Evolutionary conservation across 805 yeast species (phyloP), one percentile per base, ranked within the genome.

Genomic region (Suhomyces canberraensis): DNA sequence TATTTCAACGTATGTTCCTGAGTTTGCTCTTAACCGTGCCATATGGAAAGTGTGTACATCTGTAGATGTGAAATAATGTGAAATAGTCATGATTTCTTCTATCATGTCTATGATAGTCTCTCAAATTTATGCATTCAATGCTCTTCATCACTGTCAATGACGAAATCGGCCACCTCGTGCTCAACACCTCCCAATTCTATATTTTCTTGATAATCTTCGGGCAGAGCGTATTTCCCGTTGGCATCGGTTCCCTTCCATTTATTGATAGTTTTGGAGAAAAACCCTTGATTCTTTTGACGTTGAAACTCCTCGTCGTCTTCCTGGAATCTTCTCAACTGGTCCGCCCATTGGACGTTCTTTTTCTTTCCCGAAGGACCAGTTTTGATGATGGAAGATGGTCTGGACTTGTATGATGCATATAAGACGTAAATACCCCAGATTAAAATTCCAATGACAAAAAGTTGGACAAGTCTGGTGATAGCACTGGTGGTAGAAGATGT

Each of bases 111-210:
- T 22, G 28, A 8, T 11, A 24, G 35, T n/a, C 35, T 29, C 25
- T 41, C 46, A 32, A n/a, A n/a, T n/a, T n/a, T n/a, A n/a, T n/a
- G n/a, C n/a, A n/a, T n/a, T n/a, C n/a, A n/a, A n/a, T n/a, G n/a
- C n/a, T 74, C 78, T 25, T 73, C 78, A 34, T 74, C 79, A 46
- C 75, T 69, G 22, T 60, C 72, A 31, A 74, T 67, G n/a, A 69
- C 60, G 38, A 74, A 73, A 37, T 70, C 74, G 4, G 41, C 48
- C 20, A 38, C 41, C 8, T 39, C 9, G 39, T 33, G 7, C 29
- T 37, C 7, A 16, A 28, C 16, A 6, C 32, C 37, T 5, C 31
- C 31, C 61, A 73, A 44, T 47, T 73, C 78, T 22, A 72, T 69
- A 37, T 26, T 21, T 42, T 50, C 29, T 38, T 47, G 8, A 16